These are phyloP conservation scores for Neurospora terricola DNA, from an alignment of 495 filamentous ascomycete species.

Conservation along the genomic window DNA sequence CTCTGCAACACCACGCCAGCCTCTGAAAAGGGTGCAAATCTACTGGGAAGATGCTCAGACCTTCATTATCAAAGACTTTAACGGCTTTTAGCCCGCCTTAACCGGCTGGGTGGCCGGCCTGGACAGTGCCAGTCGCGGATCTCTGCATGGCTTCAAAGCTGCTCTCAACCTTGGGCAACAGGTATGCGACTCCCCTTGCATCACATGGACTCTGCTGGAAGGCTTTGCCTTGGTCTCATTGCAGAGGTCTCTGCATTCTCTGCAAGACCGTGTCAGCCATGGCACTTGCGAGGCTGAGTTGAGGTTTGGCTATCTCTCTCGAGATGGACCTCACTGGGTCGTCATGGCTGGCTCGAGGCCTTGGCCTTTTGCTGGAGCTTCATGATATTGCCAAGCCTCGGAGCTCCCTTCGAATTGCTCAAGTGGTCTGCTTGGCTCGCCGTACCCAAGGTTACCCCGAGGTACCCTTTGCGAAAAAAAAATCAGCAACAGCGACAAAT, in stretches of 20 bases:
- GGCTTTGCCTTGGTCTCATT: neutral
- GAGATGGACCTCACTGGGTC: neutral
- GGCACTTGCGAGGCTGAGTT: neutral
- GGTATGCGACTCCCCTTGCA: conserved; percentile 12
- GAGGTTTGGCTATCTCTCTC: neutral
- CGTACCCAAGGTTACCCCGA: conserved; percentile 1
- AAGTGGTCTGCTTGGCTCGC: conserved; percentile 5
- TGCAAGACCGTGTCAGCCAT: neutral
- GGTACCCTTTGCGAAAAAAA: conserved; percentile 6
- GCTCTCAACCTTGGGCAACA: neutral
- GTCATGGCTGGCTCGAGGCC: conserved; percentile 1
- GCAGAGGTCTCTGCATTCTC: neutral
- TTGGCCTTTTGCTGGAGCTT: neutral
- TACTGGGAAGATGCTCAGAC: conserved; percentile 3
- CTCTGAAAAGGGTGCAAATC: conserved; percentile 3
- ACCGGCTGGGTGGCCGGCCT: conserved; percentile 2
- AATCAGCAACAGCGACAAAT: conserved; percentile 1
- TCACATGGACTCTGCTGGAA: neutral
- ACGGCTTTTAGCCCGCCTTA: conserved; percentile 5
- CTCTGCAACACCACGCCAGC: conserved; percentile 9
- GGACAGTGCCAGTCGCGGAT: conserved; percentile 2
- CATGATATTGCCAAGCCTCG: neutral
- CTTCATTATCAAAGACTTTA: conserved; percentile 2
- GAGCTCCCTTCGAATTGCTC: conserved; percentile 2
- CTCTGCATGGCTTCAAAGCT: neutral